These are phyloP conservation scores for Rauvolfia tetraphylla DNA, from an alignment of 257 asterid species.

Conservation along the genomic window DNA sequence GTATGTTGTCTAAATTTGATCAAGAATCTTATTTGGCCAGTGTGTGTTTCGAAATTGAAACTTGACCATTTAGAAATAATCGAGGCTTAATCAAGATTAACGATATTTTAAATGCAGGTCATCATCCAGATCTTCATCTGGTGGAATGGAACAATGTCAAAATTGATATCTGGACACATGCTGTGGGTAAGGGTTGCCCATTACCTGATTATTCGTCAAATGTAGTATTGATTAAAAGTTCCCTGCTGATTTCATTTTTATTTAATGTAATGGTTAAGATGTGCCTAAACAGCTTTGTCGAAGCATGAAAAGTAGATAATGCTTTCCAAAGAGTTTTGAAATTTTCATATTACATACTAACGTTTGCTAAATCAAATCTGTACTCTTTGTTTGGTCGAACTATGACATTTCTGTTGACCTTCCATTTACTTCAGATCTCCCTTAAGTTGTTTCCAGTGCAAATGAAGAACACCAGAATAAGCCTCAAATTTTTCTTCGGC, in stretches of 20 bases:
- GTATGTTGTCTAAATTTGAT: background rate
- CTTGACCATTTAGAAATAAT: background rate
- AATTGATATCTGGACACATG: constrained; percentile 94
- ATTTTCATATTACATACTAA: background rate
- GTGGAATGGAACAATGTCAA: constrained; percentile 90
- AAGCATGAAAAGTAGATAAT: background rate
- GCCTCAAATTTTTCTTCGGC: background rate
- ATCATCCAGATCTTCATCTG: constrained; percentile 98
- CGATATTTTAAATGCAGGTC: constrained; percentile 44
- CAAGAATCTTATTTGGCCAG: background rate
- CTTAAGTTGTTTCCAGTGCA: background rate
- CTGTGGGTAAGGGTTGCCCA: constrained; percentile 56
- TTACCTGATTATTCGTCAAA: background rate
- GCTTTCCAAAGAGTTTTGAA: background rate
- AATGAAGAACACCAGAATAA: background rate
- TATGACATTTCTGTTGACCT: background rate
- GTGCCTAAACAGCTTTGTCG: background rate
- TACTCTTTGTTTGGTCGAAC: background rate
- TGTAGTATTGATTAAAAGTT: background rate
- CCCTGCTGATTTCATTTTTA: background rate
- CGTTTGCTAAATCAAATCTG: background rate
- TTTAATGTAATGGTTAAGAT: background rate
- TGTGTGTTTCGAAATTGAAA: background rate
- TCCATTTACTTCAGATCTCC: background rate
- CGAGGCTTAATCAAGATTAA: constrained; percentile 3